Evolutionary conservation across 495 filamentous ascomycete species (phyloP).

Genomic region (Poronia punctata): DNA sequence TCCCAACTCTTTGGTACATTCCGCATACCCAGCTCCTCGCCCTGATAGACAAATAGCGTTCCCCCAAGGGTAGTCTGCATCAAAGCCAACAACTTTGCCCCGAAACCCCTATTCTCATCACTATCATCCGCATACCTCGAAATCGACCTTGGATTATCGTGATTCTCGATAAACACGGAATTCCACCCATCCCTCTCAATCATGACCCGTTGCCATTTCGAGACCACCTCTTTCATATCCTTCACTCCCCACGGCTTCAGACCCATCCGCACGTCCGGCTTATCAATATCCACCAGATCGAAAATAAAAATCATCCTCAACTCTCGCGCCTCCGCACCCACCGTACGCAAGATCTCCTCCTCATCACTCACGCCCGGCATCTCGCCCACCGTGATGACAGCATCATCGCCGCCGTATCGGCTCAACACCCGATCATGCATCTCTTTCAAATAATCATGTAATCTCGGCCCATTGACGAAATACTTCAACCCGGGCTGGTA

Average conservation of each 20-base stretch:
- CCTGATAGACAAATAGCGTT: conserved; percentile 61
- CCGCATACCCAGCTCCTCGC: conserved; percentile 61
- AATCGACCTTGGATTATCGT: conserved; percentile 55
- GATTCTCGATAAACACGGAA: conserved; percentile 56
- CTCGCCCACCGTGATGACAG: conserved; percentile 58
- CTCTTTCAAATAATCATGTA: conserved; percentile 54
- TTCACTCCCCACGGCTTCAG: conserved; percentile 44
- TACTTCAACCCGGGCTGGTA: conserved; percentile 48
- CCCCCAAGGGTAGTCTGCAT: conserved; percentile 49
- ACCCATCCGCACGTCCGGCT: conserved; percentile 31
- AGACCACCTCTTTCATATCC: conserved; percentile 48
- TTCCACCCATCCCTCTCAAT: conserved; percentile 55
- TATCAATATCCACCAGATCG: conserved; percentile 49
- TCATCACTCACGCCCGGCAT: conserved; percentile 50
- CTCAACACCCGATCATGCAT: conserved; percentile 47
- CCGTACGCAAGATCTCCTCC: conserved; percentile 45
- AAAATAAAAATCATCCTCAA: conserved; percentile 64
- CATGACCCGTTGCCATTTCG: conserved; percentile 55
- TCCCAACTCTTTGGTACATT: conserved; percentile 54
- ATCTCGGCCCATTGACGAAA: conserved; percentile 52
- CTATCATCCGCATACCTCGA: conserved; percentile 43
- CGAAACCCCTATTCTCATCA: conserved; percentile 34
- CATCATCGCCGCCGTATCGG: conserved; percentile 42
- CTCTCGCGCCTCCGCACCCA: conserved; percentile 47
- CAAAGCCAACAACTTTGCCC: conserved; percentile 56